Conservation (phyloP, 805 yeast species). For the Candida sanyiensis region DNA sequence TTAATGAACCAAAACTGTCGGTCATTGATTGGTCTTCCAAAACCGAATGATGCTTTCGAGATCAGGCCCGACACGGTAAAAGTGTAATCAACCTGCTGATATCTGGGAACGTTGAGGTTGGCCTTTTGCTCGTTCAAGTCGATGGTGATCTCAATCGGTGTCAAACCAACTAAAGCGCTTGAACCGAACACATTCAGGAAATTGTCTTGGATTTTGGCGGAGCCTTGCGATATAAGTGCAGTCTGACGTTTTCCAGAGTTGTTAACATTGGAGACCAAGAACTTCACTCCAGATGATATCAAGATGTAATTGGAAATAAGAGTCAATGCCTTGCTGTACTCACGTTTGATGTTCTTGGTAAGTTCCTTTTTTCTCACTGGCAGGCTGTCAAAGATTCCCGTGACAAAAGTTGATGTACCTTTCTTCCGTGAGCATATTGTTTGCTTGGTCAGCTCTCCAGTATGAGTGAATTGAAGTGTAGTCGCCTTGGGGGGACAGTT, state of each 20-base stretch:
- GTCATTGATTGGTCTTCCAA: slow-evolving; percentile 66
- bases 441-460: slow-evolving; percentile 45
- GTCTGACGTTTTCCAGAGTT: slow-evolving; percentile 43
- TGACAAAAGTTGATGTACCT: slow-evolving; percentile 65
- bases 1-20: slow-evolving; percentile 75
- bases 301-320: slow-evolving; percentile 60
- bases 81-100: slow-evolving; percentile 24
- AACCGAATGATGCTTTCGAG: slow-evolving; percentile 75
- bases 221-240: slow-evolving; percentile 55
- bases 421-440: slow-evolving; percentile 44
- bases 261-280: slow-evolving; percentile 52
- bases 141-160: slow-evolving; percentile 40
- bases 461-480: slow-evolving; percentile 44
- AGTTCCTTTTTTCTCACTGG: slow-evolving; percentile 84
- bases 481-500: slow-evolving; percentile 50
- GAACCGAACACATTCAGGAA: slow-evolving; percentile 68
- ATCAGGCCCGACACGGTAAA: slow-evolving; percentile 52
- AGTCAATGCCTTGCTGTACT: slow-evolving; percentile 61
- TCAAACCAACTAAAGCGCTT: slow-evolving; percentile 52
- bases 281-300: slow-evolving; percentile 52
- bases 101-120: slow-evolving; percentile 11
- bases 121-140: slow-evolving; percentile 29
- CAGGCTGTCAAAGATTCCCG: slow-evolving; percentile 55
- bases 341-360: slow-evolving; percentile 58
- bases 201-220: slow-evolving; percentile 44